Conservation (phyloP, 2,329 filamentous ascomycete genomes). For the Zelopaecilomyces penicillatus region DNA sequence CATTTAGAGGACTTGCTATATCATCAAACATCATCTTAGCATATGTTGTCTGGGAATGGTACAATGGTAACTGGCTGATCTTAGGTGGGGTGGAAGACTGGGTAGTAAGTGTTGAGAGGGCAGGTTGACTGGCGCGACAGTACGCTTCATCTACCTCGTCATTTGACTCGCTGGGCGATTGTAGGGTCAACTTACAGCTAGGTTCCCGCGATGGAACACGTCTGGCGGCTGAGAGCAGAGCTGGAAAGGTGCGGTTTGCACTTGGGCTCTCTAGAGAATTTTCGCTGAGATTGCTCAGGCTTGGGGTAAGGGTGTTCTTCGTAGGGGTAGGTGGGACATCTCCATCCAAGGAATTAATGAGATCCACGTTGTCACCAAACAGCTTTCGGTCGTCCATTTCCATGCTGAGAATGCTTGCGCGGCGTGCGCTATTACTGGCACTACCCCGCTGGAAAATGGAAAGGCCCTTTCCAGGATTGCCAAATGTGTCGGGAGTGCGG, state of each 20-base stretch:
- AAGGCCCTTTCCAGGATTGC: conserved; percentile 50
- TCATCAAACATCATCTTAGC: conserved; percentile 41
- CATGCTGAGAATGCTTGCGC: conserved; percentile 69
- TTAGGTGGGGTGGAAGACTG: conserved; percentile 13
- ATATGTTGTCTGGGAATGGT: conserved; percentile 31
- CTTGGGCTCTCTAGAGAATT: conserved; percentile 39
- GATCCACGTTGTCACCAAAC: conserved; percentile 23
- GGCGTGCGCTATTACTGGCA: conserved; percentile 35
- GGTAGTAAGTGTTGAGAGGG: conserved; percentile 26
- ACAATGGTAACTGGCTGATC: conserved; percentile 12
- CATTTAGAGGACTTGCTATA: conserved; percentile 55
- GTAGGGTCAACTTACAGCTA: conserved; percentile 36
- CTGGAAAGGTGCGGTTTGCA: conserved; percentile 34
- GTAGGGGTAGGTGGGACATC: conserved; percentile 93
- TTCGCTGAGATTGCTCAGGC: conserved; percentile 29
- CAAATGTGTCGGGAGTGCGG: conserved; percentile 40
- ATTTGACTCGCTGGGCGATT: conserved; percentile 8
- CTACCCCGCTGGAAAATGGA: conserved; percentile 57
- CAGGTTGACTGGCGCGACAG: conserved; percentile 14
- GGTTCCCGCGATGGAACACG: conserved; percentile 28
- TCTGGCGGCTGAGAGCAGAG: conserved; percentile 34
- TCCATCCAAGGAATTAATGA: conserved; percentile 24
- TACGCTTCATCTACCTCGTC: conserved; percentile 11
- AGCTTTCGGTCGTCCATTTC: conserved; percentile 65
- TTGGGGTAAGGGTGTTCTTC: conserved; percentile 52